Base-by-base conservation (phyloP, 1,139 yeast genomes). In the Candida pseudoviswanathii region DNA sequence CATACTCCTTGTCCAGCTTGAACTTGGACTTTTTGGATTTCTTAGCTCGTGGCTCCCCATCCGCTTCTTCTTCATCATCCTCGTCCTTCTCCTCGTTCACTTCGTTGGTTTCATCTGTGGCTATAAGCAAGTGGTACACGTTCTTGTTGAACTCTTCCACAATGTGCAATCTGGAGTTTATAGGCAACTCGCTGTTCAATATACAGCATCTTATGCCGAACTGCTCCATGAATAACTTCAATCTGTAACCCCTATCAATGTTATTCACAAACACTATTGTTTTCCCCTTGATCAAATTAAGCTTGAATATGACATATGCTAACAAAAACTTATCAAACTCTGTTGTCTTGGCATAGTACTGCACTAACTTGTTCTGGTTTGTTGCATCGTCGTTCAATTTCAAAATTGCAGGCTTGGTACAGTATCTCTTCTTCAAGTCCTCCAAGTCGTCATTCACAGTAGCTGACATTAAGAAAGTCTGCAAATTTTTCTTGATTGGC, bases 401-500 rank as follows among this genome's bases (percentile, higher is more conserved):
- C 54, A 95, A 73, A 41, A 90, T 81, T 0, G 96, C 97, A 2
- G 97, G 96, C 58, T 83, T 82, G 49, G 92, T 83, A 68, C 98
- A 94, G 65, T 88, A 91, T 61, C 81, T 80, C 42, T 73, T 65
- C 67, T 94, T 94, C 60, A 95, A 72, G 43, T 80, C 82, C 52
- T 89, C 84, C 55, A 92, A 82, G 54, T 94, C 98, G 46, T 89
- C 96, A 63, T 85, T 89, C 51, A 95, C 73, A 2, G 99, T 95
- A 1, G 99, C 99, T 66, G 97, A 89, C 98, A 94, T 94, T 57
- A 95, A 74, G 70, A 91, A 92, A 1, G 96, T 86, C 70, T 95
- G 99, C 58, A 90, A 73, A 49, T 85, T 84, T 59, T 86, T 86
- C 64, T 84, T 85, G 48, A 85, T 76, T 9, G 95, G 94, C 55